phyloP scores from a whole-genome alignment of 345 rosid species.

The Triadica sebifera region DNA sequence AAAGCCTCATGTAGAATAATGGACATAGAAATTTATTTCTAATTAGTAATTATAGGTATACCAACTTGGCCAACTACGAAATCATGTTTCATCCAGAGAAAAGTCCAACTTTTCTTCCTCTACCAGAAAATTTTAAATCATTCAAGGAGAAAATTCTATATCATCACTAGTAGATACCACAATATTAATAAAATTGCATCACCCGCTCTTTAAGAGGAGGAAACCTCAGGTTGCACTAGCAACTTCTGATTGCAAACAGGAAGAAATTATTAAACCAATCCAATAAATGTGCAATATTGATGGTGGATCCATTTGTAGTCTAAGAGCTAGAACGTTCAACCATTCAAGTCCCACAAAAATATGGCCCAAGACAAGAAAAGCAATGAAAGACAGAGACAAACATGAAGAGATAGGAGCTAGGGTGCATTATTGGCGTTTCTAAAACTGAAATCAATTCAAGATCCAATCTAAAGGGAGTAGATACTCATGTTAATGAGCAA shows the following conservation, averaged over 20 bases:
- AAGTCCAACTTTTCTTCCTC: background rate
- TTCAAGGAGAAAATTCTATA: background rate
- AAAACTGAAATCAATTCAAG: background rate
- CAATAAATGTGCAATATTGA: background rate
- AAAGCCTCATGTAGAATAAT: background rate
- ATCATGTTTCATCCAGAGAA: background rate
- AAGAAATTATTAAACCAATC: background rate
- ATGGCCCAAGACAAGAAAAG: background rate
- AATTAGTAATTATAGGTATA: background rate
- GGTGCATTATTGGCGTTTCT: background rate
- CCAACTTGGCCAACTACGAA: background rate
- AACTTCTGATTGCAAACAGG: background rate
- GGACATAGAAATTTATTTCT: background rate
- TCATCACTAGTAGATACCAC: background rate
- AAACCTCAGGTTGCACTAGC: conserved; percentile 4
- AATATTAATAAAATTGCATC: background rate
- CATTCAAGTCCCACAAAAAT: conserved; percentile 13
- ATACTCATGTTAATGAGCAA: background rate
- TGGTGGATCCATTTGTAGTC: background rate
- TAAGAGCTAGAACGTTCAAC: background rate
- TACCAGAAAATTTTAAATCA: background rate
- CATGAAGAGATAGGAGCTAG: background rate
- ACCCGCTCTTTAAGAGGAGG: background rate
- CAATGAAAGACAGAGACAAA: background rate
- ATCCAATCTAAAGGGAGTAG: background rate